Conservation (phyloP, 2,329 filamentous ascomycete genomes). For the Karstenula rhodostoma region DNA sequence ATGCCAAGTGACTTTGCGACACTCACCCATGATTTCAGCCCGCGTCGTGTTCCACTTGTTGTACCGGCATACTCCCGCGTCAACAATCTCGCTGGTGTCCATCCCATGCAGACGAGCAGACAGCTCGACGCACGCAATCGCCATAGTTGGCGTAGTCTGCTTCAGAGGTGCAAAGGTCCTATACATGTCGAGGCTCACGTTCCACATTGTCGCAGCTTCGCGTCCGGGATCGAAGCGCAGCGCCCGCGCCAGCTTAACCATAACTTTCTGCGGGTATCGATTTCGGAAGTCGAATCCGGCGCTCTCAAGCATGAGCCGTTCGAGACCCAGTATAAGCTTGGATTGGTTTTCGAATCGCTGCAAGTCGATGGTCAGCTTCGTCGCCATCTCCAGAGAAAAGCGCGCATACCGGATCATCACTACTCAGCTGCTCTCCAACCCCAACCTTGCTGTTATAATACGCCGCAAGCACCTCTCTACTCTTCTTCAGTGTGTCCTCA, state of each 20-base stretch:
- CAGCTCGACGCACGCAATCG: constrained; percentile 81
- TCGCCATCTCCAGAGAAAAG: constrained; percentile 4
- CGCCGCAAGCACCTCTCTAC: constrained; percentile 87
- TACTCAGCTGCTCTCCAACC: constrained; percentile 71
- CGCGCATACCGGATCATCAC: constrained; percentile 78
- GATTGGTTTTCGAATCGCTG: constrained; percentile 82
- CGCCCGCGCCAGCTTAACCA: constrained; percentile 78
- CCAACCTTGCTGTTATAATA: constrained; percentile 83
- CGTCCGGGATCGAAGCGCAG: constrained; percentile 62
- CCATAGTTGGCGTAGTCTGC: constrained; percentile 85
- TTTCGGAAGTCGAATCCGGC: constrained; percentile 94
- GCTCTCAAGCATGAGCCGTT: constrained; percentile 90
- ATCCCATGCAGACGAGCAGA: constrained; percentile 72
- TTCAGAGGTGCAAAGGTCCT: constrained; percentile 93
- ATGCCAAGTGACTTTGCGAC: neutral
- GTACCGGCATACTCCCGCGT: constrained; percentile 58
- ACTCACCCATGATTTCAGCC: constrained; percentile 55
- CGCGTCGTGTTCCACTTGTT: constrained; percentile 54
- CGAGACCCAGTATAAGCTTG: constrained; percentile 85
- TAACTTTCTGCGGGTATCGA: constrained; percentile 82
- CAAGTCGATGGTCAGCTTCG: constrained; percentile 13
- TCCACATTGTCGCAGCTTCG: constrained; percentile 75
- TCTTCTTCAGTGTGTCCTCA: constrained; percentile 98
- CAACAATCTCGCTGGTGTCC: constrained; percentile 59
- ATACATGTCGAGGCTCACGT: constrained; percentile 87